Conservation (phyloP, 139 green algal genomes). For the Nannochloris sp. region DNA sequence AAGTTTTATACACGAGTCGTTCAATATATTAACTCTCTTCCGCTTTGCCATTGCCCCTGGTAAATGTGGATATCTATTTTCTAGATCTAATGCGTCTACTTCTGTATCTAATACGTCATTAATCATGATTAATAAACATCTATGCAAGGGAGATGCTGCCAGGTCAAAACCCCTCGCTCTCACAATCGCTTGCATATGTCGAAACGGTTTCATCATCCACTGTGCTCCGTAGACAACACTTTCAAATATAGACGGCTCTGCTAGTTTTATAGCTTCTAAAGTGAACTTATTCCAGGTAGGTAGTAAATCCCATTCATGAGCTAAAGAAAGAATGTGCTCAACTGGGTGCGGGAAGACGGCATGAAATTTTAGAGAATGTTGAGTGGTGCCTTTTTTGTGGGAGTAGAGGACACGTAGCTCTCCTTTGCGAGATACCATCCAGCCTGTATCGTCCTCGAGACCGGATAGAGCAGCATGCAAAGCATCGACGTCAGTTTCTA, state of each 20-base stretch:
- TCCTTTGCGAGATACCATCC: constrained; percentile 15
- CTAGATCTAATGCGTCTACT: constrained; percentile 1
- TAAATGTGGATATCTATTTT: not conserved
- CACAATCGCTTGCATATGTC: constrained; percentile 13
- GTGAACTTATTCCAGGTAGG: constrained; percentile 26
- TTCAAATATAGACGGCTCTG: constrained; percentile 13
- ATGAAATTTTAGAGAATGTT: constrained; percentile 19
- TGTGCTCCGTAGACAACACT: constrained; percentile 20
- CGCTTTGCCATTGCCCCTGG: constrained; percentile 1
- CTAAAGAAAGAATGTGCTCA: constrained; percentile 19
- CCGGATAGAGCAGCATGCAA: not conserved
- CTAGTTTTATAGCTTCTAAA: constrained; percentile 14
- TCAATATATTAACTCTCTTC: constrained; percentile 12
- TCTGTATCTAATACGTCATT: not conserved
- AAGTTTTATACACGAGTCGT: constrained; percentile 12
- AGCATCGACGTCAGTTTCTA: not conserved
- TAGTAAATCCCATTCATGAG: constrained; percentile 27
- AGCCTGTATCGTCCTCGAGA: constrained; percentile 11
- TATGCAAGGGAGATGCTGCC: constrained; percentile 3
- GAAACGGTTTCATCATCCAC: constrained; percentile 28
- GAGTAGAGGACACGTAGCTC: constrained; percentile 10
- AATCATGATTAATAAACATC: constrained; percentile 15
- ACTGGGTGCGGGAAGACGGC: constrained; percentile 4
- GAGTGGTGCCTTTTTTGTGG: constrained; percentile 9
- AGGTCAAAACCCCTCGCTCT: constrained; percentile 12